Evolutionary conservation across 2,329 filamentous ascomycete species (phyloP), one percentile per base, ranked within the genome.

Genomic region (Cyphellophora attinorum): DNA sequence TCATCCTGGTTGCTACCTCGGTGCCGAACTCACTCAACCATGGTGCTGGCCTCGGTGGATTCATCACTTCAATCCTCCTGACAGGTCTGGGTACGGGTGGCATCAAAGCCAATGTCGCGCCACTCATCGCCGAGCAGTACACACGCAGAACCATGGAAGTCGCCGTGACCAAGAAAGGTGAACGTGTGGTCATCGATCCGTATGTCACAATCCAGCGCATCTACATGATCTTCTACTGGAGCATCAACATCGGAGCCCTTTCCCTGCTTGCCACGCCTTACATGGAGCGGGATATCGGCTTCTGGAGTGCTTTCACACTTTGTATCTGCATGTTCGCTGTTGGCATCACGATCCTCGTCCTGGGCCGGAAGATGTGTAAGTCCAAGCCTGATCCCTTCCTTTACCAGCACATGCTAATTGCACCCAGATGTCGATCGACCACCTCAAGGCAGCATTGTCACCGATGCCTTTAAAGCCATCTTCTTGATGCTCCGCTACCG

Each of bases 211-310:
- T 78, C 42, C 73, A 79, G 49, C 67, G 76, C 31, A 75, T 83
- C 41, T 83, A 81, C 64, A 81, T 76, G 75, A 71, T 83, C 51
- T 84, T 83, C 61, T 84, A 84, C 58, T 67, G 70, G 54, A 79
- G 74, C 58, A 83, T 85, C 52, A 85, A 85, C 56, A 47, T 85
- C 11, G 81, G 80, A n/a, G 73, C 76, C 2, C 63, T 86, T 5
- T 81, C 74, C 0, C 63, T 74, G 35, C 68, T 85, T 46, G 76
- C 72, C 5, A 84, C 76, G 1, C 74, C 74, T 1, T 77, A 75
- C 51, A 70, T 84, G 62, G 81, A 86, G 54, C 61, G 70, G 38
- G 68, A 78, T 47, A 57, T 76, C 38, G 76, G 75, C 3, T 85
- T 83, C 57, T 72, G 78, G 69, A 68, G 68, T 2, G 79, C 76